These are phyloP conservation scores for Podospora bellae-mahoneyi DNA, from an alignment of 495 filamentous ascomycete genomes.

Conservation along the genomic window DNA sequence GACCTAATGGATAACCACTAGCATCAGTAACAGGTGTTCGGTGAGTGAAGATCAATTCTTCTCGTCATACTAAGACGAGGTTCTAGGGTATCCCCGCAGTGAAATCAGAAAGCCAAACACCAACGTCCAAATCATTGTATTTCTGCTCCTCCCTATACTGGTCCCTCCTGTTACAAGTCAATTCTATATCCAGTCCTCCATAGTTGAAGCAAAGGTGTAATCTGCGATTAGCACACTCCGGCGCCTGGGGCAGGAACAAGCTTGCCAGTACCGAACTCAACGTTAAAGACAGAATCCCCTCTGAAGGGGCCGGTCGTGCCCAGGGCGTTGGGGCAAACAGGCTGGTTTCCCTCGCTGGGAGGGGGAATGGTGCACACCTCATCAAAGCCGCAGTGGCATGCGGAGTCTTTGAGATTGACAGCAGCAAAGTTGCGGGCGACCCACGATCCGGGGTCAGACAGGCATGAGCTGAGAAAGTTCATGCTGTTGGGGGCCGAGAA, in stretches of 20 bases:
- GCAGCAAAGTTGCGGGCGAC: conserved; percentile 36
- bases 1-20: not conserved
- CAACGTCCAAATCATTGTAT: not conserved
- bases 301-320: conserved; percentile 20
- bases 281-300: conserved; percentile 34
- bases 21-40: not conserved
- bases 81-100: not conserved
- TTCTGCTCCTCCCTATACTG: not conserved
- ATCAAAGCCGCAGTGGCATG: conserved; percentile 39
- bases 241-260: not conserved
- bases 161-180: not conserved
- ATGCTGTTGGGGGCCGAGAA: conserved; percentile 45
- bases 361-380: conserved; percentile 36
- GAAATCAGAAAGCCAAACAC: not conserved
- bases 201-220: not conserved
- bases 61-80: not conserved
- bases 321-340: conserved; percentile 35
- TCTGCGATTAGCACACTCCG: not conserved
- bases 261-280: conserved; percentile 35
- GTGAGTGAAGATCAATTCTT: not conserved
- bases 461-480: conserved; percentile 40
- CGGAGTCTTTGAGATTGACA: conserved; percentile 38
- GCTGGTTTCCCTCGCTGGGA: conserved; percentile 39
- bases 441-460: conserved; percentile 34
- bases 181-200: not conserved